phyloP scores from a whole-genome alignment of 1,284 basidiomycete genomes.

The Coniophora puteana region DNA sequence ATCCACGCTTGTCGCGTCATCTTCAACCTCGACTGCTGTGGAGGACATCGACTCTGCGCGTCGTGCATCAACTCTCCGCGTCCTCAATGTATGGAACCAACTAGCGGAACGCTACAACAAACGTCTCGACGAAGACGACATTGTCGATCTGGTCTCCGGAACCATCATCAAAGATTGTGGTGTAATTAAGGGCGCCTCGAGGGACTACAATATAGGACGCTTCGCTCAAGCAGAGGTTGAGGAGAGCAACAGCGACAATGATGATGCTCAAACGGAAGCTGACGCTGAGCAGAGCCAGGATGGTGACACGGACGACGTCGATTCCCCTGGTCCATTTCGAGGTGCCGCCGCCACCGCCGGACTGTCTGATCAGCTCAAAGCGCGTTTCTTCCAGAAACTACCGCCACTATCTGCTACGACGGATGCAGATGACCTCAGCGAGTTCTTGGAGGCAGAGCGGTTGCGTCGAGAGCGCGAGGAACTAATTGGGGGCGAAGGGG shows the following conservation, averaged over 20 bases:
- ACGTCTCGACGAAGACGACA: slow-evolving; percentile 70
- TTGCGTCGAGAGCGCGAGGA: slow-evolving; percentile 43
- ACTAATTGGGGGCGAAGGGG: slow-evolving; percentile 39
- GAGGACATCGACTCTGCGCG: slow-evolving; percentile 49
- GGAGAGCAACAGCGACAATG: slow-evolving; percentile 22
- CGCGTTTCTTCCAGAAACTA: slow-evolving; percentile 28
- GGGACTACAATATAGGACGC: slow-evolving; percentile 43
- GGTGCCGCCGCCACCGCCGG: slow-evolving; percentile 22
- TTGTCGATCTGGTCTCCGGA: slow-evolving; percentile 59
- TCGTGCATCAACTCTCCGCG: slow-evolving; percentile 49
- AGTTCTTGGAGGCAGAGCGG: slow-evolving; percentile 63
- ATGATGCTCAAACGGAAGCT: slow-evolving; percentile 34
- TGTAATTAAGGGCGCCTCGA: slow-evolving; percentile 43
- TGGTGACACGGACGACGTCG: slow-evolving; percentile 24
- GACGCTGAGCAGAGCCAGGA: slow-evolving; percentile 30
- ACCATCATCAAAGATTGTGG: slow-evolving; percentile 66
- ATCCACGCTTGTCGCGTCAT: too few species aligned
- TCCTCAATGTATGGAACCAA: slow-evolving; percentile 60
- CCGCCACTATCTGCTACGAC: slow-evolving; percentile 44
- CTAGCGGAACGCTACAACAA: slow-evolving; percentile 64
- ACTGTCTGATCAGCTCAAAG: slow-evolving; percentile 25
- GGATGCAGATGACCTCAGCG: slow-evolving; percentile 56
- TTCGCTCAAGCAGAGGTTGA: slow-evolving; percentile 37
- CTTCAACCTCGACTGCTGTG: slow-evolving; percentile 22
- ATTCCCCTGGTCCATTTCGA: slow-evolving; percentile 17